These are phyloP conservation scores for Scheffersomyces coipomensis DNA, from an alignment of 805 yeast genomes.

Conservation along the genomic window DNA sequence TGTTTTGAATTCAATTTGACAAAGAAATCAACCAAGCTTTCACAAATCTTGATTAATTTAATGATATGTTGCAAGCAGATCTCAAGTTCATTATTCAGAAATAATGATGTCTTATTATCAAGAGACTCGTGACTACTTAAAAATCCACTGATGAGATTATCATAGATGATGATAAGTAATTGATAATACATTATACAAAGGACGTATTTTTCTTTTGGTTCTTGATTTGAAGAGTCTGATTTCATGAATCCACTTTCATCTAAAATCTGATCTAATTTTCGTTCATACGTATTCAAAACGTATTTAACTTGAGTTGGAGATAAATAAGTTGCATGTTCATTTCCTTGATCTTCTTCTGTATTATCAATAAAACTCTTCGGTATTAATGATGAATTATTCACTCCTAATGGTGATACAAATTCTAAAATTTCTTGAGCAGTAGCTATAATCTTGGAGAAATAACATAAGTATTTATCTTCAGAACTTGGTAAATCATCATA, in stretches of 20 bases:
- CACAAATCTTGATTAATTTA: slow-evolving; percentile 44
- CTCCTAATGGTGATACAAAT: slow-evolving; percentile 11
- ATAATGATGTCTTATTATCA: slow-evolving; percentile 1
- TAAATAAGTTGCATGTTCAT: slow-evolving; percentile 8
- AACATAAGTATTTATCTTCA: slow-evolving; percentile 43
- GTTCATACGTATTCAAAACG: slow-evolving; percentile 40
- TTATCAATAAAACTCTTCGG: background rate
- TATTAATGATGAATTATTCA: background rate
- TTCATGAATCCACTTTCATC: slow-evolving; percentile 35
- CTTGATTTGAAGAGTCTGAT: slow-evolving; percentile 15
- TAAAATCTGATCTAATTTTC: slow-evolving; percentile 36
- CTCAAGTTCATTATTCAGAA: slow-evolving; percentile 17
- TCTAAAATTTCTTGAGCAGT: slow-evolving; percentile 51
- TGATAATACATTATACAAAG: slow-evolving; percentile 50
- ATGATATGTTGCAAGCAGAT: slow-evolving; percentile 37
- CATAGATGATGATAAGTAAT: slow-evolving; percentile 50
- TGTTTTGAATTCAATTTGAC: slow-evolving; percentile 33
- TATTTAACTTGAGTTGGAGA: slow-evolving; percentile 14
- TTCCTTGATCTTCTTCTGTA: background rate
- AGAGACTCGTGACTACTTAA: slow-evolving; percentile 6
- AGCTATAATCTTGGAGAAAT: slow-evolving; percentile 42
- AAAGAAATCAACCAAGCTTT: slow-evolving; percentile 46
- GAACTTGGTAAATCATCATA: slow-evolving; percentile 21
- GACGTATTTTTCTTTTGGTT: slow-evolving; percentile 36
- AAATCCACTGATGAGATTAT: slow-evolving; percentile 45